Base-by-base conservation (phyloP, 495 filamentous ascomycete species). In the Daldinia grandis region DNA sequence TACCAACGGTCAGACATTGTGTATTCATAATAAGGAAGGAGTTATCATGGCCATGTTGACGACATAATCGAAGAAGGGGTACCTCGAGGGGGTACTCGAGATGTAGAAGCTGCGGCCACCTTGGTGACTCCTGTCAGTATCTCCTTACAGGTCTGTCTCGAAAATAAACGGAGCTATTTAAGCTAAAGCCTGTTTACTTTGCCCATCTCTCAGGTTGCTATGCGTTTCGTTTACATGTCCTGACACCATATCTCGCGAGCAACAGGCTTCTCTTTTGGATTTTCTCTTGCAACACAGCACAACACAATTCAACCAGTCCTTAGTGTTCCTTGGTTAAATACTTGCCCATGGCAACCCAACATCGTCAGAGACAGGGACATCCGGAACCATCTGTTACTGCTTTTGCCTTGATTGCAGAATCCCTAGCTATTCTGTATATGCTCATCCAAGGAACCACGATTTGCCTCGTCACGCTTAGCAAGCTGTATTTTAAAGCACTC, bases 211-310 rank as follows among this genome's bases (percentile, higher is more conserved):
- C 30, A 31, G 15, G 6, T 25, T 17, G 9, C 17, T 31, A 0
- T 51, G 17, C 12, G 15, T 58, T 30, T 61, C 4, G 15, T 35
- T 33, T 70, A 38, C 49, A 15, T 50, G 19, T 7, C 27, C 17
- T 35, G 17, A 14, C 12, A 10, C 53, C 53, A 40, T 54, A 54
- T 53, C 56, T 60, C 37, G 8, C 42, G 12, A 49, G 47, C 27
- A 58, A 58, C 55, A 58, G 28, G 47, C 37, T 55, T 64, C 31
- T 33, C 28, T 62, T 27, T 53, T 62, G 51, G 42, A 24, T 58
- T 63, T 51, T 53, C 17, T 40, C 9, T 54, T 50, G 33, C 21
- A 31, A 27, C 35, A 59, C 38, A 51, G 17, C 44, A 27, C 21
- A 31, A 27, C 35, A 59, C 38, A 51, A 25, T 35, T 24, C n/a